phyloP scores from a whole-genome alignment of 1,139 yeast species.

The Magnusiomyces paraingens region DNA sequence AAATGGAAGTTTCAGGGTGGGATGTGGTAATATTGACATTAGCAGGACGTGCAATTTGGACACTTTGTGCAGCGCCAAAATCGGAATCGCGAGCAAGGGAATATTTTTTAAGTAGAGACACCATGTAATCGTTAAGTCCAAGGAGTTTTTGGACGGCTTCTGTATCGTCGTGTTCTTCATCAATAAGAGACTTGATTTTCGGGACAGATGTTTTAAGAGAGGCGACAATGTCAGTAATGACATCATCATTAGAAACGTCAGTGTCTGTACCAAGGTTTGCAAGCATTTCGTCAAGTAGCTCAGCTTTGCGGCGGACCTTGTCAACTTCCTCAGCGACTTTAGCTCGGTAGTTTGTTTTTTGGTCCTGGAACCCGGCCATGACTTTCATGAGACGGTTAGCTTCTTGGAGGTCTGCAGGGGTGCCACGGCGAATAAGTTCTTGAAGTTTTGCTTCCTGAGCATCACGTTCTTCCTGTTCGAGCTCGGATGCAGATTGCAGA shows the following conservation, averaged over 20 bases:
- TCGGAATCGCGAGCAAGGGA: conserved; percentile 62
- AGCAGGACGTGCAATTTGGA: conserved; percentile 37
- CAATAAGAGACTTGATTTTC: conserved; percentile 73
- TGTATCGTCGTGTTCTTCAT: conserved; percentile 57
- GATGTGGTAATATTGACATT: conserved; percentile 33
- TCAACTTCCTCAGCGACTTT: conserved; percentile 80
- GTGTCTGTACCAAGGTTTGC: conserved; percentile 49
- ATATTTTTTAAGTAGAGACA: conserved; percentile 62
- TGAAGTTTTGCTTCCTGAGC: conserved; percentile 95
- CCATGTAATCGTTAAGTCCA: conserved; percentile 69
- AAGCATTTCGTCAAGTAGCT: conserved; percentile 84
- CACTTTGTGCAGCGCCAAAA: conserved; percentile 50
- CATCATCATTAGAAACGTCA: conserved; percentile 41
- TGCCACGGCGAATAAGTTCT: conserved; percentile 90
- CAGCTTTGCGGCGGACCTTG: conserved; percentile 81
- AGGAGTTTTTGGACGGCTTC: conserved; percentile 61
- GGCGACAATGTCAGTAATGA: conserved; percentile 68
- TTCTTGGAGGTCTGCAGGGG: conserved; percentile 91
- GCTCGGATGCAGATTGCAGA: conserved; percentile 80
- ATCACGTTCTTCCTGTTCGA: conserved; percentile 84
- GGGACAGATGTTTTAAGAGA: conserved; percentile 83
- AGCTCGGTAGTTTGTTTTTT: conserved; percentile 79
- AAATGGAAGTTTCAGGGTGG: conserved; percentile 33
- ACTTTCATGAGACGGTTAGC: conserved; percentile 95
- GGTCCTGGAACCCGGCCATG: conserved; percentile 80